Evolutionary conservation across 1,284 basidiomycete genomes (phyloP).

Genomic region (Nidula niveotomentosa): DNA sequence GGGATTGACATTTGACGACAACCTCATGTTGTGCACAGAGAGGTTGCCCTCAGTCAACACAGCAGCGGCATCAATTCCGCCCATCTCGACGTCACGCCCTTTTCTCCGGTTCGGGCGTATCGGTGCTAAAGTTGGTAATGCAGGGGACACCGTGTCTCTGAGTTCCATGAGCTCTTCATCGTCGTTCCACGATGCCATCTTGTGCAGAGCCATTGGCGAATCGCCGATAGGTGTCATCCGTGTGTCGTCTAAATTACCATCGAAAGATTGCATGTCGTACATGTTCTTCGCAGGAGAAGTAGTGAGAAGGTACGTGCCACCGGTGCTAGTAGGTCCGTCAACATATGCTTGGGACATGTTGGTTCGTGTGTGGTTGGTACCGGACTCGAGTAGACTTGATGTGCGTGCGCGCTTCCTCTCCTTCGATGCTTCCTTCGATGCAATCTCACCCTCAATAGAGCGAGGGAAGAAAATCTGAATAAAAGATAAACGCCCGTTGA

Average conservation of each 20-base stretch:
- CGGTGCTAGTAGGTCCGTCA: conserved; percentile 7
- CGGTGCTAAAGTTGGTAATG: conserved; percentile 14
- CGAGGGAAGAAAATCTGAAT: conserved; percentile 77
- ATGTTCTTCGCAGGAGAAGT: conserved; percentile 26
- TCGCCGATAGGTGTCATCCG: conserved; percentile 2
- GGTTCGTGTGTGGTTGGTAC: conserved; percentile 12
- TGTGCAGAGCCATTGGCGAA: conserved; percentile 4
- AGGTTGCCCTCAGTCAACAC: conserved; percentile 32
- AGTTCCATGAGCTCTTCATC: conserved; percentile 17
- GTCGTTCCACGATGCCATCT: conserved; percentile 19
- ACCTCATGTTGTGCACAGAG: conserved; percentile 28
- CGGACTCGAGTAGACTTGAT: conserved; percentile 12
- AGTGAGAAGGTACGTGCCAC: conserved; percentile 28
- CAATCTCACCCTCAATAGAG: conserved; percentile 62
- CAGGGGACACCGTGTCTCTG: conserved; percentile 14
- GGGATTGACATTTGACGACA: conserved; percentile 32
- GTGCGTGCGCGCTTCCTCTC: conserved; percentile 28
- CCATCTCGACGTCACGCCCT: conserved; percentile 36
- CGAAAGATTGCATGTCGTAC: conserved; percentile 12
- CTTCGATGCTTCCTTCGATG: conserved; percentile 40
- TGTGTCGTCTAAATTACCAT: conserved; percentile 16
- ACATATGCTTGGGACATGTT: conserved; percentile 9
- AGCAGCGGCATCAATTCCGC: conserved; percentile 20
- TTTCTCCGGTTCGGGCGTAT: conserved; percentile 43
- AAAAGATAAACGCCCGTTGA: neutral